These are phyloP conservation scores for Cladosporium sp. DNA, from an alignment of 2,329 filamentous ascomycete species.

Conservation along the genomic window DNA sequence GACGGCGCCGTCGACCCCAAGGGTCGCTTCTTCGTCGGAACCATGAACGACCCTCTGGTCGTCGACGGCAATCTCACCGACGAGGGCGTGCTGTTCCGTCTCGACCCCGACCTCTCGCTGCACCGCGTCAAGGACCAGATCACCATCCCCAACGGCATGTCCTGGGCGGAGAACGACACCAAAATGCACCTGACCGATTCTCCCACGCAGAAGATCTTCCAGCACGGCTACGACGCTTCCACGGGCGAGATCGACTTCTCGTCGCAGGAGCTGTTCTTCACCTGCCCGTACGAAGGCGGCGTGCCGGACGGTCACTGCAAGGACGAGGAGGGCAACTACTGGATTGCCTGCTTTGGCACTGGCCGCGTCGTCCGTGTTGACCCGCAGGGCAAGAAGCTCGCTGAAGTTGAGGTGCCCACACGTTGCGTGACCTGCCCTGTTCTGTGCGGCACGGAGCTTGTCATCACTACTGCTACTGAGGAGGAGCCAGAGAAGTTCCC, in stretches of 20 bases:
- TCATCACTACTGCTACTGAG: conserved; percentile 77
- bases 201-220: conserved; percentile 66
- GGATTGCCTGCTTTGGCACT: conserved; percentile 84
- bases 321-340: conserved; percentile 81
- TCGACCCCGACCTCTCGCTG: conserved; percentile 62
- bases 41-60: conserved; percentile 75
- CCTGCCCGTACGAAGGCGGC: conserved; percentile 62
- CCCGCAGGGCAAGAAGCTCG: conserved; percentile 67
- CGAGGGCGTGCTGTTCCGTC: conserved; percentile 69
- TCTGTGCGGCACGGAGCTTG: conserved; percentile 72
- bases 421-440: conserved; percentile 77
- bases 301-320: conserved; percentile 82
- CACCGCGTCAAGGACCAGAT: conserved; percentile 62
- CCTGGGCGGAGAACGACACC: conserved; percentile 71
- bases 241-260: conserved; percentile 65
- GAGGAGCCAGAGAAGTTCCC: conserved; percentile 63
- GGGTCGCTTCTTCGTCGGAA: conserved; percentile 81
- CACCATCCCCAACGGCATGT: conserved; percentile 80
- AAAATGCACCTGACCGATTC: conserved; percentile 85
- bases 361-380: conserved; percentile 73
- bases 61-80: conserved; percentile 33
- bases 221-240: conserved; percentile 69
- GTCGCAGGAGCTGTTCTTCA: conserved; percentile 72
- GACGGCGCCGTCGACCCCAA: conserved; percentile 79
- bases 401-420: conserved; percentile 74